Conservation (phyloP, 2,329 filamentous ascomycete species). For the Paramyrothecium roridum region DNA sequence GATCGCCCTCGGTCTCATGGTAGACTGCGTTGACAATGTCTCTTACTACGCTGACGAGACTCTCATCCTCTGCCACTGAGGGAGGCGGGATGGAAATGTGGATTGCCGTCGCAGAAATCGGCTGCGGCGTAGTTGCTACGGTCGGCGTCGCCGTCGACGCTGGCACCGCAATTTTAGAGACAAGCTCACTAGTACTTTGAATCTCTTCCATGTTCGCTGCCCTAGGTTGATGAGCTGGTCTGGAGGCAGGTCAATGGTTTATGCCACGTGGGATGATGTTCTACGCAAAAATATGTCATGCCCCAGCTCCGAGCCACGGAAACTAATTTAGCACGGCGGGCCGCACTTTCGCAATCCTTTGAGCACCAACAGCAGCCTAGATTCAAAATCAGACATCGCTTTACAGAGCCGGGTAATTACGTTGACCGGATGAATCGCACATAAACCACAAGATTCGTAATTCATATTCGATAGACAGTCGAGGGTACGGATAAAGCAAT, state of each 20-base stretch:
- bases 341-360: no score
- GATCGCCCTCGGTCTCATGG: constrained; percentile 16
- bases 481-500: no score
- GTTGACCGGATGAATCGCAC: no score
- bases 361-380: no score
- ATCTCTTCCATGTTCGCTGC: neutral
- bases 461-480: no score
- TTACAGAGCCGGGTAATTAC: no score
- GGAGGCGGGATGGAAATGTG: constrained; percentile 14
- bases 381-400: no score
- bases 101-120: neutral
- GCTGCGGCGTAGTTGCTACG: neutral
- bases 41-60: constrained; percentile 9
- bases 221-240: neutral
- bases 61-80: constrained; percentile 12
- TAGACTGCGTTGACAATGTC: constrained; percentile 23
- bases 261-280: neutral
- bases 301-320: no score
- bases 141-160: neutral
- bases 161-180: neutral
- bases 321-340: no score
- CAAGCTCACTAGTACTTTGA: neutral
- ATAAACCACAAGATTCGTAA: no score
- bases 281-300: no score
- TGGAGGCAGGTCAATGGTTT: neutral